Evolutionary conservation across 176 grass and related monocot species (phyloP).

Genomic region (Carex pumila): DNA sequence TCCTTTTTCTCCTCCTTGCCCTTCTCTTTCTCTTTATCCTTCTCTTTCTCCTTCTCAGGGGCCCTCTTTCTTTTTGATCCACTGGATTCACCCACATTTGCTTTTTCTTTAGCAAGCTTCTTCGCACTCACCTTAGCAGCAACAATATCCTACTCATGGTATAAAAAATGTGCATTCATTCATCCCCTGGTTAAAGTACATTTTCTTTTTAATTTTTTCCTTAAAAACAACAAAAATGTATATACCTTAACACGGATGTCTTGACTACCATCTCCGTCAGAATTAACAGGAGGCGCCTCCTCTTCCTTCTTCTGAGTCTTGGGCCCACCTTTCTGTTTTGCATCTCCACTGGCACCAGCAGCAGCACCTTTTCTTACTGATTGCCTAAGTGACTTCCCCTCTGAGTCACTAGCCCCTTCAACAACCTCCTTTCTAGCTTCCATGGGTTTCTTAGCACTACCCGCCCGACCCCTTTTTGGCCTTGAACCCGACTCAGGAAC

Average conservation of each 20-base stretch:
- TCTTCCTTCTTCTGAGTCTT: neutral
- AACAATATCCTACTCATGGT: slow-evolving; percentile 40
- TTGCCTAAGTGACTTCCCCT: slow-evolving; percentile 30
- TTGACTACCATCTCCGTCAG: slow-evolving; percentile 38
- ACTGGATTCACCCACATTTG: slow-evolving; percentile 26
- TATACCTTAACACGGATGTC: slow-evolving; percentile 8
- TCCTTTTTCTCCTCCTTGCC: slow-evolving; percentile 27
- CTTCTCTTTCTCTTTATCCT: slow-evolving; percentile 23
- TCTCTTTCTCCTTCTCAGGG: slow-evolving; percentile 42
- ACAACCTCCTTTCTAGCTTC: slow-evolving; percentile 30
- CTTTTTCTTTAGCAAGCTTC: slow-evolving; percentile 37
- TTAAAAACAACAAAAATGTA: neutral
- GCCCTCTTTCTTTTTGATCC: slow-evolving; percentile 48
- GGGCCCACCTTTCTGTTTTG: slow-evolving; percentile 31
- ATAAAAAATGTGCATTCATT: neutral
- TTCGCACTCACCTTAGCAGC: slow-evolving; percentile 32
- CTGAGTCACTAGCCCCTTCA: slow-evolving; percentile 29
- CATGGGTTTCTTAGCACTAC: slow-evolving; percentile 27
- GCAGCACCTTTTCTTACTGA: slow-evolving; percentile 23
- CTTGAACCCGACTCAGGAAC: slow-evolving; percentile 28
- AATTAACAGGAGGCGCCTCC: slow-evolving; percentile 25
- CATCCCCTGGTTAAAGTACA: neutral
- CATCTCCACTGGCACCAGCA: slow-evolving; percentile 7
- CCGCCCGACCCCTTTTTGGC: slow-evolving; percentile 30
- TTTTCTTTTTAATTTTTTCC: neutral